A percentile compares a stretch with the other conserved stretches of the same genome.
These are phyloP conservation scores for Jackrogersella multiformis DNA, from an alignment of 495 filamentous ascomycete genomes.

Conservation along the genomic window DNA sequence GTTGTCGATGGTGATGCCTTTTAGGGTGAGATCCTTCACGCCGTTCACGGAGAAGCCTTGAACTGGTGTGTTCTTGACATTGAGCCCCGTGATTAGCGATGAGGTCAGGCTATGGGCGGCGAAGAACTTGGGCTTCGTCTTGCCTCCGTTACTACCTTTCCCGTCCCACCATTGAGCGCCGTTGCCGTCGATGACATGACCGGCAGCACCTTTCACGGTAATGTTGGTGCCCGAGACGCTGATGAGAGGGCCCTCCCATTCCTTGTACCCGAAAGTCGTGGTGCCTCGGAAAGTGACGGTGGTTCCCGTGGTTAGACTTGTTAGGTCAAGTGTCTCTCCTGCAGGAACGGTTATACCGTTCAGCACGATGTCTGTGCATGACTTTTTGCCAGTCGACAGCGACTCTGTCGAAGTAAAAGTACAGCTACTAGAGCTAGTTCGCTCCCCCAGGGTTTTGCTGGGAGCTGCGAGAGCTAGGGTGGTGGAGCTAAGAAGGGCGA, in stretches of 20 bases:
- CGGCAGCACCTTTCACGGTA: conserved; percentile 56
- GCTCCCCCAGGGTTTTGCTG: conserved; percentile 2
- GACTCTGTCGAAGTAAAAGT: conserved; percentile 12
- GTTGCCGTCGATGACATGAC: conserved; percentile 55
- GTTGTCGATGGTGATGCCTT: conserved; percentile 68
- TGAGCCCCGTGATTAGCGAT: conserved; percentile 52
- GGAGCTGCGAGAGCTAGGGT: conserved; percentile 18
- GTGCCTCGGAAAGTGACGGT: conserved; percentile 59
- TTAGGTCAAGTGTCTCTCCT: conserved; percentile 22
- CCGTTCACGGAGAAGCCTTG: conserved; percentile 68
- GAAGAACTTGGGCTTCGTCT: conserved; percentile 66
- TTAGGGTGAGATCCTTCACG: conserved; percentile 58
- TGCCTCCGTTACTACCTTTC: conserved; percentile 60
- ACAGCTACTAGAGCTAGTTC: conserved; percentile 9
- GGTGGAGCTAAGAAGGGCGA: conserved; percentile 1
- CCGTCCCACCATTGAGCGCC: conserved; percentile 64
- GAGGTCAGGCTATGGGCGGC: conserved; percentile 52
- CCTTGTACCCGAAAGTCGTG: conserved; percentile 60
- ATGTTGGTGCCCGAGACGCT: conserved; percentile 59
- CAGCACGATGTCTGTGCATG: conserved; percentile 18
- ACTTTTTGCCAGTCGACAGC: conserved; percentile 4
- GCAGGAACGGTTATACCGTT: conserved; percentile 21
- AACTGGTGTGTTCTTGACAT: conserved; percentile 67
- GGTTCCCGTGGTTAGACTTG: conserved; percentile 10
- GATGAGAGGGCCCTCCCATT: conserved; percentile 61